These are phyloP conservation scores for Cordyceps pruinosa DNA, from an alignment of 2,329 filamentous ascomycete species.

Conservation along the genomic window DNA sequence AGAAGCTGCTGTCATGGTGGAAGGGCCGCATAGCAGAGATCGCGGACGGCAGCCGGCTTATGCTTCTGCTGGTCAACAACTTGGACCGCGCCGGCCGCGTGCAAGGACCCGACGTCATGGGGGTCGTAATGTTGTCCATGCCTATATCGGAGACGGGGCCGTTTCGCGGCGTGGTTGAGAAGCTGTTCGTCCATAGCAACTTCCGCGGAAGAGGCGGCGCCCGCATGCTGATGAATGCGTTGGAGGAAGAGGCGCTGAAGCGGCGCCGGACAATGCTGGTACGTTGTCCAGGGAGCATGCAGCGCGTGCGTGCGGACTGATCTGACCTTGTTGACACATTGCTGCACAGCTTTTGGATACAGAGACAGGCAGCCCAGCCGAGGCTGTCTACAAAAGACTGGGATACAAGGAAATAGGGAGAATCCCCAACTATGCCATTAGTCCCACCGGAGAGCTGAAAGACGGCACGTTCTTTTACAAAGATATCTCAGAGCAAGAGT, in stretches of 20 bases:
- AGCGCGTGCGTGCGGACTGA: neutral
- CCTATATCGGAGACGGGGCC: slow-evolving; percentile 48
- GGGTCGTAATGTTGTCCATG: slow-evolving; percentile 48
- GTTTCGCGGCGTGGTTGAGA: slow-evolving; percentile 49
- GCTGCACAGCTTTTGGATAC: slow-evolving; percentile 43
- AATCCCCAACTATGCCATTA: slow-evolving; percentile 47
- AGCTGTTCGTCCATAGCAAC: slow-evolving; percentile 48
- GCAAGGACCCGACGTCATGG: slow-evolving; percentile 42
- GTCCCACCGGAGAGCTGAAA: slow-evolving; percentile 40
- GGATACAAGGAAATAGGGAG: slow-evolving; percentile 50
- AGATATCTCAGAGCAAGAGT: slow-evolving; percentile 30
- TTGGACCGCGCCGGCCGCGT: slow-evolving; percentile 25
- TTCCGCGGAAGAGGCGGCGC: slow-evolving; percentile 47
- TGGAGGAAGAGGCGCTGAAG: slow-evolving; percentile 47
- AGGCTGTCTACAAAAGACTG: slow-evolving; percentile 47
- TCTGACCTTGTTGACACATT: neutral
- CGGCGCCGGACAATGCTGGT: slow-evolving; percentile 48
- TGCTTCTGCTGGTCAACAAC: slow-evolving; percentile 45
- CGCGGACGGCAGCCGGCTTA: slow-evolving; percentile 37
- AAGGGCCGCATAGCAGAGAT: slow-evolving; percentile 44
- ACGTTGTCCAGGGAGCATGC: slow-evolving; percentile 23
- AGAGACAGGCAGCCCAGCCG: slow-evolving; percentile 44
- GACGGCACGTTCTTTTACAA: slow-evolving; percentile 55
- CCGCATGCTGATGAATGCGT: slow-evolving; percentile 40
- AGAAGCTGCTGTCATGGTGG: slow-evolving; percentile 53